Conservation (phyloP, 2,329 filamentous ascomycete species). For the Lachnellula arida region DNA sequence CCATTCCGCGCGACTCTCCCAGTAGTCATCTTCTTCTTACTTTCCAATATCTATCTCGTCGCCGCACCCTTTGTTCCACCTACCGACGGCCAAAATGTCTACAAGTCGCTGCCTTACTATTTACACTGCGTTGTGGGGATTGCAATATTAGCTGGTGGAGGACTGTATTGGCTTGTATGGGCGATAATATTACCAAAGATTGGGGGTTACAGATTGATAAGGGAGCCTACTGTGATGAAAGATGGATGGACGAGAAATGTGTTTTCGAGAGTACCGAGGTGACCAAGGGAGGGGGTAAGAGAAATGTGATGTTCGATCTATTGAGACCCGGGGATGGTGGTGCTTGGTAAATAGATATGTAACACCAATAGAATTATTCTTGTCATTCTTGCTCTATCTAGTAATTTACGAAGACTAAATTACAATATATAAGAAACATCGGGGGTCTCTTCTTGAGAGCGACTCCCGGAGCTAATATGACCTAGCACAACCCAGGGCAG, state of each 20-base stretch:
- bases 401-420: too few species aligned
- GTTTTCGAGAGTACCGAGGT: constrained; percentile 35
- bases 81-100: constrained; percentile 46
- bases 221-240: constrained; percentile 49
- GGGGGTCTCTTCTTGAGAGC: too few species aligned
- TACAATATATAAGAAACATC: too few species aligned
- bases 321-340: too few species aligned
- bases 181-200: constrained; percentile 47
- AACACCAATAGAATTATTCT: too few species aligned
- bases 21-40: constrained; percentile 53
- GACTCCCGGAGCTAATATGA: too few species aligned
- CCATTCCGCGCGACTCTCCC: constrained; percentile 51
- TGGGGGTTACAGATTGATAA: constrained; percentile 51
- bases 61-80: constrained; percentile 55
- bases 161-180: constrained; percentile 54
- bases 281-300: background rate
- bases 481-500: too few species aligned
- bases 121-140: constrained; percentile 55
- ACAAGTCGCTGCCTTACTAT: constrained; percentile 51
- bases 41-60: constrained; percentile 57
- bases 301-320: too few species aligned
- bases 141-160: constrained; percentile 48
- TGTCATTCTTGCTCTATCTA: too few species aligned
- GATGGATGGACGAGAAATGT: constrained; percentile 60
- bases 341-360: too few species aligned